Evolutionary conservation across 768 basidiomycete species (phyloP), one percentile per base, ranked within the genome.

Genomic region (Mycena galopus): DNA sequence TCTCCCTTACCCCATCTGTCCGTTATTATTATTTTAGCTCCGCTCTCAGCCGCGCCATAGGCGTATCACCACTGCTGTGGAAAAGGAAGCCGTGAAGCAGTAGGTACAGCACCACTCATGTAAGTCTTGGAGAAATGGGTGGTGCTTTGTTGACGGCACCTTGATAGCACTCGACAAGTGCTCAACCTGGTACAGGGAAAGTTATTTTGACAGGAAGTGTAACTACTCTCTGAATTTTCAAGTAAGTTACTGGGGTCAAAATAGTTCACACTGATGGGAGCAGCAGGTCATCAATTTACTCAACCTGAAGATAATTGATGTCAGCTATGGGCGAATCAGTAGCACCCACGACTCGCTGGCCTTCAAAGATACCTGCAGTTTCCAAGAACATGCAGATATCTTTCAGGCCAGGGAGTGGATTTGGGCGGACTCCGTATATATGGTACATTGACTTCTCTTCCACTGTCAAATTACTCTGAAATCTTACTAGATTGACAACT

Each of bases 351-450:
- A 85, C 75, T 66, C 84, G 19, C 78, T 78, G 21, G 82, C 81
- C 14, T 84, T 75, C 75, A 37, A 77, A 39, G 35, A 77, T 16
- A 82, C 82, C 2, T 37, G 64, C 4, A 55, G 79, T 16, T 57
- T 51, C 30, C 73, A 30, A 55, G 71, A 83, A 21, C 79, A 79
- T 71, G 35, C 67, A 0, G 50, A 32, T 14, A 5, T 84, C 3
- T 65, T 84, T 19, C 56, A 73, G 14, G 69, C 61, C 30, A 73
- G 67, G 4, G 83, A 84, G 55, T 84, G 62, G n/a, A 74, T 83
- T 19, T 84, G 83, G 82, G 82, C 78, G 14, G 83, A 84, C 72
- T 83, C 84, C n/a, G 82, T 84, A 14, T 85, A 85, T 71, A 81
- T 81, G 16, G 70, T 69, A 27, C n/a, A 50, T 30, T 19, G 6